Percentiles rank a stretch among this genome's conserved stretches.
These are phyloP conservation scores for Halteria grandinella DNA, from an alignment of 73 alveolate species.

Conservation along the genomic window DNA sequence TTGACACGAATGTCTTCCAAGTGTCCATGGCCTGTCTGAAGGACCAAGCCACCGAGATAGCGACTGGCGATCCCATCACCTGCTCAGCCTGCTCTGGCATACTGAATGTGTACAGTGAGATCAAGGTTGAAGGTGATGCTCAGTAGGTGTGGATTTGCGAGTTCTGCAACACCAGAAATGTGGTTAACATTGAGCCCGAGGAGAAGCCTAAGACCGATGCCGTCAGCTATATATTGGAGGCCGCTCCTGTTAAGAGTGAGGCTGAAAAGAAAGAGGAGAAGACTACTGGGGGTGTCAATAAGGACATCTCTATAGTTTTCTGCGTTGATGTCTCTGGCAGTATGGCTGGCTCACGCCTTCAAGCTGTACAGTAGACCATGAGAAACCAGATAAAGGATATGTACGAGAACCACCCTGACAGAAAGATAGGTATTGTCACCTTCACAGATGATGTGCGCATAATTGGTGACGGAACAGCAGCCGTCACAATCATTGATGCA, in stretches of 20 bases:
- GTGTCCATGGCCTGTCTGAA: not conserved
- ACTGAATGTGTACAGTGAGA: not conserved
- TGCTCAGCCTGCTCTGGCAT: not conserved
- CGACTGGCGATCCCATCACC: not conserved
- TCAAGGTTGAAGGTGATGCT: not conserved
- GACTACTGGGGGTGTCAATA: not conserved
- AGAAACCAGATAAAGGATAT: conserved; percentile 76
- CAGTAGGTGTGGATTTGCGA: conserved; percentile 77
- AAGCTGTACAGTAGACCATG: conserved; percentile 91
- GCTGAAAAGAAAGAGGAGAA: conserved; percentile 45
- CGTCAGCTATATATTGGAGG: conserved; percentile 65
- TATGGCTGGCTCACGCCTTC: conserved; percentile 86
- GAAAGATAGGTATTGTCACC: conserved; percentile 90
- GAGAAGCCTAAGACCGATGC: conserved; percentile 78
- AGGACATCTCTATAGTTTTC: conserved; percentile 75
- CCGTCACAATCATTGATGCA: conserved; percentile 75
- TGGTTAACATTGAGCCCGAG: conserved; percentile 67
- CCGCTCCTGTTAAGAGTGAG: conserved; percentile 46
- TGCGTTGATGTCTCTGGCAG: conserved; percentile 95
- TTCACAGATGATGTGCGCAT: conserved; percentile 86
- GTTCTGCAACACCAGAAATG: conserved; percentile 66
- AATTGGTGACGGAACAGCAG: conserved; percentile 90
- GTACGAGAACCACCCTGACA: conserved; percentile 76
- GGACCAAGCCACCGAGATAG: not conserved
- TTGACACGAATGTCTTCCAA: not conserved